Evolutionary conservation across 2,329 filamentous ascomycete genomes (phyloP), one percentile per base, ranked within the genome.

Genomic region (Daldinia eschscholtzii): DNA sequence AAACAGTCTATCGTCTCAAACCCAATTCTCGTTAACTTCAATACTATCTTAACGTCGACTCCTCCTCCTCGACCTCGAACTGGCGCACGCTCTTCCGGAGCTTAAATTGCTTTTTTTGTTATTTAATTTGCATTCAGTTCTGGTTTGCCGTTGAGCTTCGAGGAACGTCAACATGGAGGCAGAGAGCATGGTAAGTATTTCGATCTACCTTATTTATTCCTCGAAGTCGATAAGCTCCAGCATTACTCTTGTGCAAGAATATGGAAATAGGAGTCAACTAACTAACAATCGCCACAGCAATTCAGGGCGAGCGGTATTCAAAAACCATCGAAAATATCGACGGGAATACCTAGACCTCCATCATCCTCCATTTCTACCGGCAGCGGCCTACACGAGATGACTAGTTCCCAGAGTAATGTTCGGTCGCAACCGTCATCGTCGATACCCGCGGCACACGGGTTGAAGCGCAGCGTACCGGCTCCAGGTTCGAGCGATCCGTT

Each of bases 391-490:
- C 78, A 83, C 9, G 88, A 90, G 74, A 85, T 88, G 72, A 84
- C 81, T 74, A 86, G 89, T 6, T 89, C 88, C n/a, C 87, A 90
- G 74, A 83, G 81, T 79, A 91, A 91, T 76, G 78, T 84, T 48
- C 85, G 88, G 57, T 77, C 80, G 10, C 84, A 84, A 57, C 77
- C 80, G 1, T 76, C 82, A 0, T 76, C 82, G 0, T 81, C 81
- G 41, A 81, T 81, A 37, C 79, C 82, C 10, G 76, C 82, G 9
- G 72, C 83, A 67, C 74, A 76, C 0, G 81, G 80, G 12, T 63
- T 85, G 67, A 91, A 91, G 80, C 85, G 88, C 71, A 82, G 82
- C 62, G 79, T 81, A 12, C 81, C 83, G 2, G 79, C 82, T 48
- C 80, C 83, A 74, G 82, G 84, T 85, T 75, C 50, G 79, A 58